Base-by-base conservation (phyloP, 345 rosid genomes). In the Gossypium raimondii region DNA sequence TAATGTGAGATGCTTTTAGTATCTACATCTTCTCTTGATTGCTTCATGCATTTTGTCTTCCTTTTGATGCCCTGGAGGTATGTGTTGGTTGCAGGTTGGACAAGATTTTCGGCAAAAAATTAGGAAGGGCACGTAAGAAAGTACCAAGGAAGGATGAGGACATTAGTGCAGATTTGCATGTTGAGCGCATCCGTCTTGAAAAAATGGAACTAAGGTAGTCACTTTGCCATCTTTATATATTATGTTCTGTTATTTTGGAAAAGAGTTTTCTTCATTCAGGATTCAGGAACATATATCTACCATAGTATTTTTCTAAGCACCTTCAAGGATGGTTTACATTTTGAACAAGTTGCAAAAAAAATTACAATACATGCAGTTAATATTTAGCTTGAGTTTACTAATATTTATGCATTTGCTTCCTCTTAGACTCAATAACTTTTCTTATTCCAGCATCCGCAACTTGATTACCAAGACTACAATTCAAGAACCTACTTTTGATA, bases 401-500 rank as follows among this genome's bases (percentile, higher is more conserved):
- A 14, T 29, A 9, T 68, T 51, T 68, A 50, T 3, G 4, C 18
- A 9, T 44, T 11, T 50, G 58, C n/a, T 69, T 52, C 57, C 20
- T 27, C 27, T 69, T 50, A 25, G 29, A 17, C 16, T 69, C 16
- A 29, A n/a, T 52, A 52, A 56, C 75, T 20, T 56, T 34, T 41
- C 65, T 11, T 71, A 20, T 72, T 72, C 53, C 89, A 90, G 93
- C 70, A 51, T 87, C 70, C 76, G 74, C 7, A 88, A 90, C 81
- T 76, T 90, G 75, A 76, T 89, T 76, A 77, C 81, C 68, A 82
- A 84, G 87, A 76, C 81, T 77, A 90, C 91, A 24, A 87, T 90
- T 80, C 96, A 90, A 83, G 95, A 90, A 77, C 97, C 97, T 13
- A 88, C 92, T 50, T 89, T 91, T 73, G 89, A 87, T 56, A 83